phyloP scores from a whole-genome alignment of 345 rosid species.

The Conringia planisiliqua region DNA sequence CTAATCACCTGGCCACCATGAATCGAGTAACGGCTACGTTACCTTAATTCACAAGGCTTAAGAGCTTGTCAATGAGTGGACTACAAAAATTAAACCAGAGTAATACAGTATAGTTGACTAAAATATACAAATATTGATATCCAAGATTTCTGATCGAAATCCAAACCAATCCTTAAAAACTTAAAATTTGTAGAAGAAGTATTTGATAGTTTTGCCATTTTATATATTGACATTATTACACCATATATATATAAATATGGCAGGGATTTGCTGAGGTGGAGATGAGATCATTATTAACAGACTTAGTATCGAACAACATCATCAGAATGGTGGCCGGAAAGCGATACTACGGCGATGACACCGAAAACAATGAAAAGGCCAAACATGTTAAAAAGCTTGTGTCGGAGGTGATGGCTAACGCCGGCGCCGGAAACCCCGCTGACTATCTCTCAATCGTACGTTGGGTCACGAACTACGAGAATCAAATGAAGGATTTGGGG shows the following conservation, averaged over 20 bases:
- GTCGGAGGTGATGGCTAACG: not conserved
- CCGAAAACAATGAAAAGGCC: not conserved
- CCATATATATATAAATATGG: too few species aligned
- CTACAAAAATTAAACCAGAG: not conserved
- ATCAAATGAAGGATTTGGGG: not conserved
- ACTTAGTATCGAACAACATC: conserved; percentile 15
- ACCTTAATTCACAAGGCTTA: not conserved
- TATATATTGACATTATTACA: too few species aligned
- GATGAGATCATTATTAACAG: not conserved
- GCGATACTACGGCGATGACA: not conserved
- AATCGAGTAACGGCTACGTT: not conserved
- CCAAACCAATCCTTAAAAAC: too few species aligned
- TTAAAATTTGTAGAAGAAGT: too few species aligned
- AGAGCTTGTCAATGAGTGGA: not conserved
- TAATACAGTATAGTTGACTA: too few species aligned
- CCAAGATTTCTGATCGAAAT: too few species aligned
- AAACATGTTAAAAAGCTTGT: not conserved
- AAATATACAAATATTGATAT: too few species aligned
- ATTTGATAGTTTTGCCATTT: too few species aligned
- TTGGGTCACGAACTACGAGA: not conserved
- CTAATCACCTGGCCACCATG: not conserved
- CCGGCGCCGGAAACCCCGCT: conserved; percentile 3
- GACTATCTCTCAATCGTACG: conserved; percentile 4
- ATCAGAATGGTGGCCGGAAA: conserved; percentile 12
- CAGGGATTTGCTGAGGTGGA: conserved; percentile 12